A percentile compares a stretch with the other conserved stretches of the same genome.
These are phyloP conservation scores for Gardenia jasminoides DNA, from an alignment of 257 asterid genomes.

Conservation along the genomic window DNA sequence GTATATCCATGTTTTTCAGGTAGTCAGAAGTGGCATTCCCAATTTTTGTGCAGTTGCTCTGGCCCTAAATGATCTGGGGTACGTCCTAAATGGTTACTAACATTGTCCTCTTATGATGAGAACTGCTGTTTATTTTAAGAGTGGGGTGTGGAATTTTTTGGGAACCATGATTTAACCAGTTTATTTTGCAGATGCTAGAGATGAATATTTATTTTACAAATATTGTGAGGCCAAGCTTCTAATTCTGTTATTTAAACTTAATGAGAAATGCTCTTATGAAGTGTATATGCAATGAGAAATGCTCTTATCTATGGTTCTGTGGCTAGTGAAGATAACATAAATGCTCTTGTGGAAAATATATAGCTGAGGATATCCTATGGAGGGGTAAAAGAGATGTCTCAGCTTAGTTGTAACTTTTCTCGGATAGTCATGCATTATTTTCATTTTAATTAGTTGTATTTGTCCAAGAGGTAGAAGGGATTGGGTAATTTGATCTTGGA, in stretches of 20 bases:
- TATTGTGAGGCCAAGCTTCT: neutral
- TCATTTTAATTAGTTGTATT: neutral
- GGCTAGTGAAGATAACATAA: neutral
- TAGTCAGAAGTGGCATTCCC: conserved; percentile 90
- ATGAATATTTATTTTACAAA: neutral
- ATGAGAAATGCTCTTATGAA: neutral
- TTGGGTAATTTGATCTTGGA: neutral
- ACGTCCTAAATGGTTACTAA: conserved; percentile 28
- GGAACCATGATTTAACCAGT: neutral
- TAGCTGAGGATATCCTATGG: neutral
- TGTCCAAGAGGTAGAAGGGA: neutral
- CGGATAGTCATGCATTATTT: neutral
- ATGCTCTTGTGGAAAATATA: neutral
- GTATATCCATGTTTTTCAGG: conserved; percentile 48
- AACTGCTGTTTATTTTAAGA: neutral
- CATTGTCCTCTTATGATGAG: neutral
- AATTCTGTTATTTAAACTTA: neutral
- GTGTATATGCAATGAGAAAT: neutral
- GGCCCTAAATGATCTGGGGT: conserved; percentile 91
- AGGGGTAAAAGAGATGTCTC: neutral
- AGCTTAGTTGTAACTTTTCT: neutral
- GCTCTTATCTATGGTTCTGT: neutral
- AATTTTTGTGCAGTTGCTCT: conserved; percentile 98
- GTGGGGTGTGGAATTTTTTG: neutral
- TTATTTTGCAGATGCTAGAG: neutral